Evolutionary conservation across 192 early-diverging fungal genomes (phyloP).

Genomic region (Coemansia sp.): DNA sequence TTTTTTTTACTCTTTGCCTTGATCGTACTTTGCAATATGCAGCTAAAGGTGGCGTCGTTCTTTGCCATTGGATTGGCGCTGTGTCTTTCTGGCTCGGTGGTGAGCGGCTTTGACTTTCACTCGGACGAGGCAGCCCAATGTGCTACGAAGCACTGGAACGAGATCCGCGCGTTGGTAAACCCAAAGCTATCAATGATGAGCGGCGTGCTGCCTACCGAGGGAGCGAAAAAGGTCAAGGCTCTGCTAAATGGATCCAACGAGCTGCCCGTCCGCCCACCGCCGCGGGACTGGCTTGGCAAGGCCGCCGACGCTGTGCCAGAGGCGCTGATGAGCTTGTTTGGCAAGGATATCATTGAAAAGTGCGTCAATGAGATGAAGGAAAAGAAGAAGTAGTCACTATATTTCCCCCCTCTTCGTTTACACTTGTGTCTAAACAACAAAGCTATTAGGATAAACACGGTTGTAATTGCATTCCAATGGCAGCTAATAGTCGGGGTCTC

Average conservation of each 20-base stretch:
- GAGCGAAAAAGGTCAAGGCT: slow-evolving; percentile 11
- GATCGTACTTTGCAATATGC: background rate
- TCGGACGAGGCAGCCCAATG: slow-evolving; percentile 35
- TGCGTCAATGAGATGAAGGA: slow-evolving; percentile 29
- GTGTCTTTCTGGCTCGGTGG: background rate
- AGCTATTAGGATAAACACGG: too few relatives aligned
- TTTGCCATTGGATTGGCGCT: background rate
- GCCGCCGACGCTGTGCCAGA: slow-evolving; percentile 44
- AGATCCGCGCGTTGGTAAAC: slow-evolving; percentile 28
- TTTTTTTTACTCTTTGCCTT: background rate
- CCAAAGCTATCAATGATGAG: slow-evolving; percentile 37
- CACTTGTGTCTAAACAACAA: too few relatives aligned
- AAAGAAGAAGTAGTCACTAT: background rate
- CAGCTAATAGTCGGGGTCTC: too few relatives aligned
- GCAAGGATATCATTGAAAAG: slow-evolving; percentile 43
- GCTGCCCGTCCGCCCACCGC: slow-evolving; percentile 29
- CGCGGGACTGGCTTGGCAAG: slow-evolving; percentile 31
- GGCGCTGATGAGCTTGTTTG: slow-evolving; percentile 33
- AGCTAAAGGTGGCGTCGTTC: background rate
- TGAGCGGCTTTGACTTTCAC: slow-evolving; percentile 29
- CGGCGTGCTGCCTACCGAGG: slow-evolving; percentile 14
- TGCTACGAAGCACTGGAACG: slow-evolving; percentile 34
- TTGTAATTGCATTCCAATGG: too few relatives aligned
- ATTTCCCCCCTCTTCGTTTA: background rate
- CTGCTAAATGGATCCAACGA: slow-evolving; percentile 22